Conservation (phyloP, 768 basidiomycete species). For the Rhizopogon vesiculosus region DNA sequence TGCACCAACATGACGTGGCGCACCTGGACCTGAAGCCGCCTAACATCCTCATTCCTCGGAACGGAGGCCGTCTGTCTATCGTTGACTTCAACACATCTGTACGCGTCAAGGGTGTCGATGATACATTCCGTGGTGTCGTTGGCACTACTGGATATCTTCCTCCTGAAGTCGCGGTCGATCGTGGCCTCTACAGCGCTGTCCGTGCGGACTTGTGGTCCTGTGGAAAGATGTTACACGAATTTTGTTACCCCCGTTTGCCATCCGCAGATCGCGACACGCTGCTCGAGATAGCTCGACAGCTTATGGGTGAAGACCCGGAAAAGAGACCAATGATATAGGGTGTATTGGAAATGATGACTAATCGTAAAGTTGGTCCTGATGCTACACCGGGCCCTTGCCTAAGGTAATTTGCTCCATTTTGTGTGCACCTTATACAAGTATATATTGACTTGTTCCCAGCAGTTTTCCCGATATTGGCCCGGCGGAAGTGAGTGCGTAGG, state of each 20-base stretch:
- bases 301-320: neutral
- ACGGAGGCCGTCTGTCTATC: neutral
- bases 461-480: too few relatives aligned
- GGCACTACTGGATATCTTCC: neutral
- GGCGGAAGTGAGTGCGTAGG: too few relatives aligned
- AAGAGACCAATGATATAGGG: neutral
- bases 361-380: too few relatives aligned
- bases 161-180: neutral
- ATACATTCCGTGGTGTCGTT: neutral
- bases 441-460: too few relatives aligned
- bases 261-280: neutral
- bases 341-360: neutral
- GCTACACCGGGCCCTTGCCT: too few relatives aligned
- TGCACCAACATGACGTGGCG: conserved; percentile 11
- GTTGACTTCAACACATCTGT: conserved; percentile 1
- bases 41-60: conserved; percentile 5
- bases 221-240: neutral
- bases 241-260: neutral
- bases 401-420: too few relatives aligned
- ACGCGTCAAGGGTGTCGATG: neutral
- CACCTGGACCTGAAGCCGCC: conserved; percentile 14
- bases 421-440: too few relatives aligned
- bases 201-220: neutral
- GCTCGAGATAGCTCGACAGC: neutral
- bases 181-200: neutral